phyloP scores from a whole-genome alignment of 2,329 filamentous ascomycete species.

The Penicillium corylophilum region DNA sequence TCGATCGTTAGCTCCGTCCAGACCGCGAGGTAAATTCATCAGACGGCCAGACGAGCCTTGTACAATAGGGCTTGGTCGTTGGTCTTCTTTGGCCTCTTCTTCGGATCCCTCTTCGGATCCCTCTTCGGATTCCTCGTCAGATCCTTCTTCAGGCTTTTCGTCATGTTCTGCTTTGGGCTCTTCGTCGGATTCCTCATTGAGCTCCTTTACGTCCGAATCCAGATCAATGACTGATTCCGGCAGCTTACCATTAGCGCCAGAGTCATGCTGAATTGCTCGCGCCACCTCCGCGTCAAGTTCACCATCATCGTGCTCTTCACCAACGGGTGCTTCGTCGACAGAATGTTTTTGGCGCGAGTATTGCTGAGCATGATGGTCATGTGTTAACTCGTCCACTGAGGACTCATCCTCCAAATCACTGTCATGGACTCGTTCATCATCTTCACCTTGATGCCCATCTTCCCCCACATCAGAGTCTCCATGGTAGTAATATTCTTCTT shows the following conservation, averaged over 20 bases:
- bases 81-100: background rate
- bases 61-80: background rate
- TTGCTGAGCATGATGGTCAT: conserved; percentile 6
- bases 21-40: conserved; percentile 1
- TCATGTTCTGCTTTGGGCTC: background rate
- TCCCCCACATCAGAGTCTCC: background rate
- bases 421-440: conserved; percentile 15
- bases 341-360: background rate
- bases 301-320: background rate
- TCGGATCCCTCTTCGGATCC: background rate
- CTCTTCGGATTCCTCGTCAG: background rate
- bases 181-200: background rate
- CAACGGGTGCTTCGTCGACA: background rate
- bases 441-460: conserved; percentile 1
- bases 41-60: background rate
- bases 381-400: conserved; percentile 10
- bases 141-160: background rate
- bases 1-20: conserved; percentile 18
- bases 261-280: background rate
- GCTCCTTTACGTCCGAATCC: background rate
- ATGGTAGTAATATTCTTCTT: conserved; percentile 6
- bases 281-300: background rate
- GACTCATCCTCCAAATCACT: conserved; percentile 21
- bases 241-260: background rate
- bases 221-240: background rate